phyloP scores from a whole-genome alignment of 306 rosid genomes.

The Pterocarpus macrocarpus region DNA sequence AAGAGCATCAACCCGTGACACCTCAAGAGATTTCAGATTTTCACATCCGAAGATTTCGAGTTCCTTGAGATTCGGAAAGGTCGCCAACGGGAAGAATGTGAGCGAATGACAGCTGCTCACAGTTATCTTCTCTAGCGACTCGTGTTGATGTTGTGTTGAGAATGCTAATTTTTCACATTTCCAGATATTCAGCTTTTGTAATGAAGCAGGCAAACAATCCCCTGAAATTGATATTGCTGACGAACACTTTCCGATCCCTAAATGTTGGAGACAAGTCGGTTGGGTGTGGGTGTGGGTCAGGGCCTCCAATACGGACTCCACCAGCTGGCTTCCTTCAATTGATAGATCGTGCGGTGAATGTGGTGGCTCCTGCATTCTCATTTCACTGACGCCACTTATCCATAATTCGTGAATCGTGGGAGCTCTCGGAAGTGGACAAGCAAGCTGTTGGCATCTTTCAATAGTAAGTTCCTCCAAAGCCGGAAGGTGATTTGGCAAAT shows the following conservation, averaged over 20 bases:
- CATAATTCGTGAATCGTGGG: not conserved
- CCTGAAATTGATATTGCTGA: not conserved
- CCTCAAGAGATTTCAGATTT: not conserved
- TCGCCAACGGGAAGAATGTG: not conserved
- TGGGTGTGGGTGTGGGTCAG: not conserved
- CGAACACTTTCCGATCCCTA: not conserved
- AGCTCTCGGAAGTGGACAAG: not conserved
- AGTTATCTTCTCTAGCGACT: not conserved
- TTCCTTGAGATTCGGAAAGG: not conserved
- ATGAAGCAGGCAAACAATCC: not conserved
- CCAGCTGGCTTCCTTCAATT: not conserved
- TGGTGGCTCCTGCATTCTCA: not conserved
- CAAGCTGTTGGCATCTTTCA: not conserved
- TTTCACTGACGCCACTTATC: not conserved
- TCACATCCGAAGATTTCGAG: not conserved
- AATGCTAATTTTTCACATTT: not conserved
- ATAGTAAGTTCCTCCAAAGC: not conserved
- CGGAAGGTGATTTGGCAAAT: not conserved
- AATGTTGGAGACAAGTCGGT: not conserved
- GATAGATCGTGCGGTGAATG: not conserved
- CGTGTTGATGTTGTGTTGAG: not conserved
- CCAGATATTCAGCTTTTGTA: too few species aligned
- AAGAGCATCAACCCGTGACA: not conserved
- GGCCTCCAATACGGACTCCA: not conserved
- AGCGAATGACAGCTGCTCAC: not conserved